Evolutionary conservation across 2,329 filamentous ascomycete genomes (phyloP), one percentile per base, ranked within the genome.

Genomic region (Exserohilum turcica): DNA sequence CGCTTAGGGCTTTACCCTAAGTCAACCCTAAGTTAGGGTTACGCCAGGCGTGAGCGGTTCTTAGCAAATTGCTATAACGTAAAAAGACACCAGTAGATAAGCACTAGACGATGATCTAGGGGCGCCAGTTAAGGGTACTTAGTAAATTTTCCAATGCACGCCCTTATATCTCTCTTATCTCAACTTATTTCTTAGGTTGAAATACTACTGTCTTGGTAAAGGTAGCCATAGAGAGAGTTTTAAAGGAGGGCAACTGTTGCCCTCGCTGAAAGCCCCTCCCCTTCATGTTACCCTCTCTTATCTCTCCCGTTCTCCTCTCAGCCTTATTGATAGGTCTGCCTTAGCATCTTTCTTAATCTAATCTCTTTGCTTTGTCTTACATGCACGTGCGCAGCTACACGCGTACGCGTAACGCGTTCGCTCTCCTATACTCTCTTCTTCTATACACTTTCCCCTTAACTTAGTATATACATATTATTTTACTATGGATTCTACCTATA

Each of bases 401-500:
- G 36, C 36, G 36, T 38, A 38, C 18, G 18, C 18, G 36, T 38
- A 38, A 38, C 36, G 36, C 36, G 36, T 38, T 38, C 36, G 36
- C 36, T 38, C 36, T 24, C 18, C 36, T 38, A 38, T 38, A 38
- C 36, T 21, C 36, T 38, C 36, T 42, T 29, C 38, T 42, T 42
- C 24, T n/a, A n/a, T 29, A 28, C 21, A 15, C 24, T 9, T 15
- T 29, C 38, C n/a, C 38, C 24, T 19, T n/a, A 29, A 29, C 24
- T 28, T 42, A 43, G 39, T 32, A 32, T 13, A 32, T 13, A 32
- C 8, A 43, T 32, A 19, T 43, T 43, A n/a, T 43, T 43, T 43
- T 43, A 32, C 39, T 32, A 43, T 43, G n/a, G 28, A 43, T 43
- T 43, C 27, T 43, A 32, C n/a, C 39, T 43, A 43, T 43, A 43